Conservation (phyloP, 768 basidiomycete genomes). For the Collybiopsis luxurians region DNA sequence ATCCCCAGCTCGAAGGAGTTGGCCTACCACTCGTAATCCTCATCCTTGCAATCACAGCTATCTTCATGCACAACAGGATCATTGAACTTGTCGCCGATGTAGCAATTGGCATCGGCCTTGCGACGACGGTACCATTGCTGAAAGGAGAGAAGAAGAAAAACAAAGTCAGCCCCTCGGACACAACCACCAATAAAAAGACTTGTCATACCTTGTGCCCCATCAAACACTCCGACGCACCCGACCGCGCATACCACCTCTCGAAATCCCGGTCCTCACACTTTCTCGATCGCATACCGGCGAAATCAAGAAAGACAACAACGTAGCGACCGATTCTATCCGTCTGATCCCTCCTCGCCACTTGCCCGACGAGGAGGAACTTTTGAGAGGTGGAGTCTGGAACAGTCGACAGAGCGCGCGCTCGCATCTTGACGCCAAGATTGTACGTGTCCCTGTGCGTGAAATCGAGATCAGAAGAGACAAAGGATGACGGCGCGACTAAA, state of each 20-base stretch:
- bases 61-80: conserved; percentile 87
- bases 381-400: conserved; percentile 95
- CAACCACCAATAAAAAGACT: conserved; percentile 13
- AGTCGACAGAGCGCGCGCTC: conserved; percentile 78
- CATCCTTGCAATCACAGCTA: conserved; percentile 76
- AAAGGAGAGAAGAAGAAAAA: conserved; percentile 1
- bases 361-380: conserved; percentile 89
- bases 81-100: conserved; percentile 84
- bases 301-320: conserved; percentile 81
- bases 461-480: background rate
- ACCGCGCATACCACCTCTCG: conserved; percentile 85
- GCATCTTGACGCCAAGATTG: conserved; percentile 65
- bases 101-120: conserved; percentile 82
- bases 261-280: conserved; percentile 74
- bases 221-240: conserved; percentile 66
- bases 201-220: conserved; percentile 85
- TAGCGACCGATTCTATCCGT: conserved; percentile 51
- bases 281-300: conserved; percentile 60
- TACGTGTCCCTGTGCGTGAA: conserved; percentile 57
- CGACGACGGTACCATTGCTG: conserved; percentile 94
- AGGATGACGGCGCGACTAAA: background rate
- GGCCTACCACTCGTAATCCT: conserved; percentile 90
- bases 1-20: too few relatives aligned
- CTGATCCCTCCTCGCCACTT: conserved; percentile 61
- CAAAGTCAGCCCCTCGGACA: background rate